Evolutionary conservation across 2,329 filamentous ascomycete species (phyloP).

Genomic region (Hyphodiscus sp.): DNA sequence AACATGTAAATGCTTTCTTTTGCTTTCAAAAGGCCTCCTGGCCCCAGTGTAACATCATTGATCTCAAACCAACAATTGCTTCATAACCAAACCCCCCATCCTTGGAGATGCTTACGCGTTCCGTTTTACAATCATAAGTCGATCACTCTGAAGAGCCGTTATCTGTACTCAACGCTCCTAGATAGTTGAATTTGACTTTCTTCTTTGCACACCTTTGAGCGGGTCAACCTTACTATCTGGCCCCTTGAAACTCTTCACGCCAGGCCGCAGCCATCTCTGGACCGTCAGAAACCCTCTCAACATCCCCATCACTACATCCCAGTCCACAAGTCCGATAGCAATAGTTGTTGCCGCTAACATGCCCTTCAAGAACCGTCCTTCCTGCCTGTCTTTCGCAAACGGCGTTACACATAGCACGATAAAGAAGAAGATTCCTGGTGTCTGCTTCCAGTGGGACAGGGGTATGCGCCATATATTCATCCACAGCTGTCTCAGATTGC

Average conservation of each 20-base stretch:
- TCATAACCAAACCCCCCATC: background rate
- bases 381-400: slow-evolving; percentile 19
- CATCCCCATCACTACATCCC: slow-evolving; percentile 23
- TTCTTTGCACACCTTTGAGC: background rate
- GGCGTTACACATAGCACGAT: slow-evolving; percentile 26
- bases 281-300: slow-evolving; percentile 27
- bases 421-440: slow-evolving; percentile 30
- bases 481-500: slow-evolving; percentile 20
- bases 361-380: slow-evolving; percentile 28
- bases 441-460: slow-evolving; percentile 27
- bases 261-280: slow-evolving; percentile 21
- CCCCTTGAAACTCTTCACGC: background rate
- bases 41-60: background rate
- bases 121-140: background rate
- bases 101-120: background rate
- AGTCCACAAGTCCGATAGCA: slow-evolving; percentile 26
- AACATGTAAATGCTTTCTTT: too few species aligned
- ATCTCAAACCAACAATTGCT: background rate
- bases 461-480: slow-evolving; percentile 22
- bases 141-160: background rate
- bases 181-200: background rate
- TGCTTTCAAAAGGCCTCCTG: background rate
- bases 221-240: background rate
- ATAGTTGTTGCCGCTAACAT: slow-evolving; percentile 27
- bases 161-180: background rate